Base-by-base conservation (phyloP, 2,329 filamentous ascomycete genomes). In the Pestalotiopsis sp. region DNA sequence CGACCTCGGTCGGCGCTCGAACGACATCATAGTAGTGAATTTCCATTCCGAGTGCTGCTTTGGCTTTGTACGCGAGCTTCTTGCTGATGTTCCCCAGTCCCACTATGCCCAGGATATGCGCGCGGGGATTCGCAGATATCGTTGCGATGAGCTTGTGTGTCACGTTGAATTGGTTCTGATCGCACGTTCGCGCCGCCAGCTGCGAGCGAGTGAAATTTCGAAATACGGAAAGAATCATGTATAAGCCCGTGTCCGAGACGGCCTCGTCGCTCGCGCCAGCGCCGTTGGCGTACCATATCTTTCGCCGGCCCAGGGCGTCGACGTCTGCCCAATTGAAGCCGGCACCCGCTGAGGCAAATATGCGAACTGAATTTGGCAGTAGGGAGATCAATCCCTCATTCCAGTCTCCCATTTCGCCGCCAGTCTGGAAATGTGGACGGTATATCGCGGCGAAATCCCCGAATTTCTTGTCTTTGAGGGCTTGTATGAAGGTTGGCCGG, bases 251-350 rank as follows among this genome's bases (percentile, higher is more conserved):
- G 60, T 84, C 82, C 2, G 82, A 81, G 17, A 83, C 82, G 13
- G 82, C 82, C 63, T 84, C 82, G 38, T 82, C 79, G 12, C 81
- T 80, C 5, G 80, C 80, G 0, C 80, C 79, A 0, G 82, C 81
- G 0, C 82, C 81, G 52, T 84, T 84, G 64, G 80, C 76, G 67
- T 84, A 84, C 78, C 74, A 87, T 71, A 83, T 81, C 1, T 74
- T 72, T 1, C 73, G 75, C 0, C 74, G 71, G 4, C 77, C 73
- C 3, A 89, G 79, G 0, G 79, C 76, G 49, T 84, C 79, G 0
- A 86, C 89, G 72, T 92, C 87, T 0, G 87, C 89, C 89, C 89
- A 91, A 78, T 92, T 89, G 74, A 89, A 92, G 20, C 90, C 84
- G 4, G 90, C 89, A 3, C 90, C 90, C 4, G 90, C 90, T 66